phyloP scores from a whole-genome alignment of 176 grass and related monocot genomes.

The Ampelocalamus luodianensis region DNA sequence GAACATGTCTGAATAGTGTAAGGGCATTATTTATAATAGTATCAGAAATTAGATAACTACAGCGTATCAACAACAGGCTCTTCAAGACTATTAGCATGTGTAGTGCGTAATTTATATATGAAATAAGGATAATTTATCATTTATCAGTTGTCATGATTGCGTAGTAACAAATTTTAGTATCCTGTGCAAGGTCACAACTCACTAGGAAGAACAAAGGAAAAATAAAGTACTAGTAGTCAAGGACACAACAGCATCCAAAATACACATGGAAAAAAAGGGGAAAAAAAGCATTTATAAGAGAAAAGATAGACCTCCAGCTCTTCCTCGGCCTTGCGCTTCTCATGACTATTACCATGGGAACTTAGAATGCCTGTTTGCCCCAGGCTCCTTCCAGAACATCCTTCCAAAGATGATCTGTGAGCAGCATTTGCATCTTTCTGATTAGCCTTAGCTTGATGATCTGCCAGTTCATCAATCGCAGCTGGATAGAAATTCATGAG shows the following conservation, averaged over 20 bases:
- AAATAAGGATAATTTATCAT: background rate
- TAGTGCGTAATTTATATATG: background rate
- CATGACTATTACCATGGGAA: slow-evolving; percentile 33
- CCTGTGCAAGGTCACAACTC: background rate
- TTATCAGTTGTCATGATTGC: background rate
- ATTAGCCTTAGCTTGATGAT: slow-evolving; percentile 47
- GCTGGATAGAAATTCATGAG: slow-evolving; percentile 34
- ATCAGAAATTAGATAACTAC: background rate
- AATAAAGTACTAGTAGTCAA: background rate
- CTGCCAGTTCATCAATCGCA: slow-evolving; percentile 40
- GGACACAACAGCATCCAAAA: slow-evolving; percentile 2
- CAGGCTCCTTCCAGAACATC: slow-evolving; percentile 41
- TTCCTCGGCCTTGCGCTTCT: slow-evolving; percentile 61
- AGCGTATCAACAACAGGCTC: background rate
- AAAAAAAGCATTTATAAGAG: slow-evolving; percentile 6
- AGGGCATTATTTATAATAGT: background rate
- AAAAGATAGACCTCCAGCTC: slow-evolving; percentile 75
- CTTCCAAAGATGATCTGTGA: slow-evolving; percentile 24
- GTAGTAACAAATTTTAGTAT: background rate
- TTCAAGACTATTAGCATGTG: background rate
- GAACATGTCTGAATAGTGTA: background rate
- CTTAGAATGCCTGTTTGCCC: slow-evolving; percentile 39
- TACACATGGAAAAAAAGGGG: slow-evolving; percentile 15
- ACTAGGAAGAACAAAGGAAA: background rate
- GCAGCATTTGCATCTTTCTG: slow-evolving; percentile 28